These are phyloP conservation scores for Aspergillus vadensis DNA, from an alignment of 2,329 filamentous ascomycete genomes.

Conservation along the genomic window DNA sequence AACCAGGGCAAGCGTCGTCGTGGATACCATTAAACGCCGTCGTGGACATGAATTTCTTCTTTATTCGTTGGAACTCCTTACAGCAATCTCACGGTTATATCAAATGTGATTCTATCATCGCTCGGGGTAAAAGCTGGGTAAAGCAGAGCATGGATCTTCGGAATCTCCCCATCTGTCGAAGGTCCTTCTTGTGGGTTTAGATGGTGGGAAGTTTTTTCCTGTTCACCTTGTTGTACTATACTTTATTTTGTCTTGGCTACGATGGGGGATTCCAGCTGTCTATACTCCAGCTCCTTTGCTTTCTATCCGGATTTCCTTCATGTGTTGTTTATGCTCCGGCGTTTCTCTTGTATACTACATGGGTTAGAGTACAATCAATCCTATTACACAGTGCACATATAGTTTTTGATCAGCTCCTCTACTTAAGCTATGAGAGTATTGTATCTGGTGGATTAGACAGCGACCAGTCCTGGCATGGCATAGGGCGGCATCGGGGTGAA, in stretches of 20 bases:
- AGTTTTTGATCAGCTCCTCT: neutral
- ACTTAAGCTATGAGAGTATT: too few species aligned
- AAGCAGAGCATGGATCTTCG: neutral
- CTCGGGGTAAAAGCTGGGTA: neutral
- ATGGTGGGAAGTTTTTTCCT: neutral
- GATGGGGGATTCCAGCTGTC: conserved; percentile 3
- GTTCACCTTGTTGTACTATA: conserved; percentile 10
- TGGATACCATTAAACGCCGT: conserved; percentile 56
- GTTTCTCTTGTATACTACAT: conserved; percentile 26
- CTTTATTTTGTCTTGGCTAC: conserved; percentile 9
- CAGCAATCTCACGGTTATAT: conserved; percentile 1
- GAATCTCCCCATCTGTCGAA: neutral
- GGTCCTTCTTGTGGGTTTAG: neutral
- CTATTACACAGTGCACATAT: neutral
- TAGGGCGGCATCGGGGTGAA: neutral
- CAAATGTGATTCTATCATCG: conserved; percentile 1
- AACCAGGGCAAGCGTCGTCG: conserved; percentile 87
- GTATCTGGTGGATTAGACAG: neutral
- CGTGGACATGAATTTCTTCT: conserved; percentile 5
- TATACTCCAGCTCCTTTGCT: conserved; percentile 8
- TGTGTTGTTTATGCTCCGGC: conserved; percentile 17
- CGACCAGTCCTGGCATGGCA: neutral
- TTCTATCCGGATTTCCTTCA: conserved; percentile 12
- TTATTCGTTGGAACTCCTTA: conserved; percentile 9
- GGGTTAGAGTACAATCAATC: conserved; percentile 13